These are phyloP conservation scores for Neophaeococcomyces mojaviensis DNA, from an alignment of 2,329 filamentous ascomycete species.

Conservation along the genomic window DNA sequence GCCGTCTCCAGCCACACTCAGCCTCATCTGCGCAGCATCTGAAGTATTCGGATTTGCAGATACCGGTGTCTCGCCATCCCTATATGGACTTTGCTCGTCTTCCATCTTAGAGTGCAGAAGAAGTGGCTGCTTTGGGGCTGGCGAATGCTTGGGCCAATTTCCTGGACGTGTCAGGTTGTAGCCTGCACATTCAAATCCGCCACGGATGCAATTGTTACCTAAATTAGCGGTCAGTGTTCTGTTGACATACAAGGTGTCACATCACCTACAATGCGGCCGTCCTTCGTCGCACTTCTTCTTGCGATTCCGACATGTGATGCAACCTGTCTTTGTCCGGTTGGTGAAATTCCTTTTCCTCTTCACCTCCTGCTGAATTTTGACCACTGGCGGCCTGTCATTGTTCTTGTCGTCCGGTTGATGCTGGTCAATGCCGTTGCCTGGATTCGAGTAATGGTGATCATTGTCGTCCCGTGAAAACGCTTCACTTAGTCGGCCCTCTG, in stretches of 20 bases:
- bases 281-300: slow-evolving; percentile 98
- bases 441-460: slow-evolving; percentile 32
- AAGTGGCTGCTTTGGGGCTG: slow-evolving; percentile 54
- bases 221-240: slow-evolving; percentile 9
- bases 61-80: slow-evolving; percentile 14
- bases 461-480: slow-evolving; percentile 45
- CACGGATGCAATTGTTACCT: slow-evolving; percentile 86
- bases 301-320: slow-evolving; percentile 78
- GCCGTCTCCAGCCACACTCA: slow-evolving; percentile 30
- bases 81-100: slow-evolving; percentile 10
- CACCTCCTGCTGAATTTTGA: slow-evolving; percentile 31
- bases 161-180: slow-evolving; percentile 67
- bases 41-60: slow-evolving; percentile 36
- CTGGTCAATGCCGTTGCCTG: slow-evolving; percentile 28
- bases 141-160: slow-evolving; percentile 67
- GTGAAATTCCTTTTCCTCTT: slow-evolving; percentile 60
- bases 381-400: slow-evolving; percentile 29
- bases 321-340: slow-evolving; percentile 92
- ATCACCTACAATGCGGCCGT: slow-evolving; percentile 78
- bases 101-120: slow-evolving; percentile 71
- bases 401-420: slow-evolving; percentile 28
- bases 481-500: slow-evolving; percentile 34
- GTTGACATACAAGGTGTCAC: slow-evolving; percentile 3
- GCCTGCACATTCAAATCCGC: slow-evolving; percentile 83
- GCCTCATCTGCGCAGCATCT: slow-evolving; percentile 24